These are phyloP conservation scores for Groenewaldozyma salmanticensis DNA, from an alignment of 805 yeast genomes.

Conservation along the genomic window DNA sequence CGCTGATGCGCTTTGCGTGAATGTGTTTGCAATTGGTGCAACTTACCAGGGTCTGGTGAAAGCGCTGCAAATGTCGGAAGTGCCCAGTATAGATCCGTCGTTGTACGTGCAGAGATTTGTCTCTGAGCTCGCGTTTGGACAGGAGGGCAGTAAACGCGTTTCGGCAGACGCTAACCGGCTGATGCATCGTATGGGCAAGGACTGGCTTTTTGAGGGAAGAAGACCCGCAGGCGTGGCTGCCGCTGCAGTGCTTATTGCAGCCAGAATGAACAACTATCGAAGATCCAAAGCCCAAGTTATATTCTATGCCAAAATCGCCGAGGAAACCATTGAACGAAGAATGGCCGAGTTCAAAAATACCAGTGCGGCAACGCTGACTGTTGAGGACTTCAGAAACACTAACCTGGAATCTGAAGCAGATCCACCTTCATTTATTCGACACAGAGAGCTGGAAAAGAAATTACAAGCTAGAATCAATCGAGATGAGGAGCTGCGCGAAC, in stretches of 20 bases:
- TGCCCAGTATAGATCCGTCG: constrained; percentile 92
- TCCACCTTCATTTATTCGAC: constrained; percentile 77
- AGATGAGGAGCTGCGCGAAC: constrained; percentile 11
- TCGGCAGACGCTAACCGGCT: constrained; percentile 78
- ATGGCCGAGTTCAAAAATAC: constrained; percentile 81
- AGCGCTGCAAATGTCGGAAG: constrained; percentile 58
- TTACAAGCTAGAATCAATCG: constrained; percentile 14
- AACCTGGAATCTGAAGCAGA: constrained; percentile 38
- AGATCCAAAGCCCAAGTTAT: constrained; percentile 90
- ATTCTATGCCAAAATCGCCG: constrained; percentile 91
- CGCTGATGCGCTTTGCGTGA: constrained; percentile 77
- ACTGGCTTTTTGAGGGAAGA: constrained; percentile 95
- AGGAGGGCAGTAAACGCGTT: constrained; percentile 49
- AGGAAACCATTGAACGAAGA: constrained; percentile 83
- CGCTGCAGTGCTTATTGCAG: constrained; percentile 86
- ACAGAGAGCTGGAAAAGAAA: constrained; percentile 42
- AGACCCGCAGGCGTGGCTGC: constrained; percentile 99
- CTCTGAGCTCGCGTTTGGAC: constrained; percentile 74
- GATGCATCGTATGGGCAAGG: constrained; percentile 84
- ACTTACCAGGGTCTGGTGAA: constrained; percentile 92
- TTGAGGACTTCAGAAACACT: constrained; percentile 57
- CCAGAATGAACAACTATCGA: constrained; percentile 92
- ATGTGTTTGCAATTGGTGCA: constrained; percentile 92
- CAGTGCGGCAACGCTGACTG: constrained; percentile 60
- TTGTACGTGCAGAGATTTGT: constrained; percentile 91